Conservation (phyloP, 2,329 filamentous ascomycete species). For the Colletotrichum lupini region DNA sequence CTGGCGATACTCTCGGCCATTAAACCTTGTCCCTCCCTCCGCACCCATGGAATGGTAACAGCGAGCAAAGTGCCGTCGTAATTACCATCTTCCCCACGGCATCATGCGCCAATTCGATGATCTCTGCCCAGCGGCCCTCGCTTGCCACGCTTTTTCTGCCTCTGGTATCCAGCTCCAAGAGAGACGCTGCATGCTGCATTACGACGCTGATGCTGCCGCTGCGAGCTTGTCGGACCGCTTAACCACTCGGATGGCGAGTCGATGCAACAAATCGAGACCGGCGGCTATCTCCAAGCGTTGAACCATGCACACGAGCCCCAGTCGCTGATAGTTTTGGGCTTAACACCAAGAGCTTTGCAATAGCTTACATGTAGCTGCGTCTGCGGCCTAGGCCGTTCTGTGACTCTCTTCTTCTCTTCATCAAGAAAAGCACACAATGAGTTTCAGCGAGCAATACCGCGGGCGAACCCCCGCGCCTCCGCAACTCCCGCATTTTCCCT, state of each 20-base stretch:
- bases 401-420: background rate
- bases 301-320: background rate
- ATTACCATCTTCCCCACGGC: constrained; percentile 26
- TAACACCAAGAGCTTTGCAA: background rate
- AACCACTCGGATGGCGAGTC: background rate
- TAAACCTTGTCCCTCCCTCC: constrained; percentile 20
- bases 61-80: constrained; percentile 31
- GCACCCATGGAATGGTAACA: constrained; percentile 16
- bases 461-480: constrained; percentile 27
- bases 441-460: constrained; percentile 32
- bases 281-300: background rate
- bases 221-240: background rate
- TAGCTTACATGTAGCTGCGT: background rate
- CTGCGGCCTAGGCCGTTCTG: background rate
- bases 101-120: constrained; percentile 15
- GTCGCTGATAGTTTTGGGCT: background rate
- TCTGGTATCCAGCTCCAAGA: background rate
- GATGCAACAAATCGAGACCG: background rate
- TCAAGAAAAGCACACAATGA: background rate
- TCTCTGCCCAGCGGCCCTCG: background rate
- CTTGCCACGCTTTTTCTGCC: background rate
- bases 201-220: background rate
- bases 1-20: constrained; percentile 29
- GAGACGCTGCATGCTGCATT: background rate
- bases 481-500: constrained; percentile 27